phyloP scores from a whole-genome alignment of 257 asterid genomes.

The Haberlea rhodopensis region DNA sequence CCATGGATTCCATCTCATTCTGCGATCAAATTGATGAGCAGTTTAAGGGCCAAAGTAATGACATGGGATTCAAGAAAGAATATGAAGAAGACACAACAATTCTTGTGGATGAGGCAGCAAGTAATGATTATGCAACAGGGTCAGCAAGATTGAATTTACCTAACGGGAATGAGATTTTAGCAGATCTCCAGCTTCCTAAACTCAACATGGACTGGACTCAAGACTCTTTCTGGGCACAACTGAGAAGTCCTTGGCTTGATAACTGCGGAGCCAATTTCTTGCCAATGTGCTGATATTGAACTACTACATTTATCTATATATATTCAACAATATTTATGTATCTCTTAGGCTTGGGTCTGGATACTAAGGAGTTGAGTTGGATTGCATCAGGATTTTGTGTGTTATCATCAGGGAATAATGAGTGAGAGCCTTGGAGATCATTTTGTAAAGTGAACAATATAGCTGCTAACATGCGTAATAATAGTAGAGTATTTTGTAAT shows the following conservation, averaged over 20 bases:
- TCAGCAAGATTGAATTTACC: slow-evolving; percentile 26
- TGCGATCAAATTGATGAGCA: slow-evolving; percentile 28
- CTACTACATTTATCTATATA: neutral
- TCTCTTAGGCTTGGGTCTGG: neutral
- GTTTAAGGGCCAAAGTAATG: neutral
- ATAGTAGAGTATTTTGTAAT: neutral
- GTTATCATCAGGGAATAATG: neutral
- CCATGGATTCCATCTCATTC: slow-evolving; percentile 27
- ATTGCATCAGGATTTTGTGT: neutral
- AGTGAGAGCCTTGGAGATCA: neutral
- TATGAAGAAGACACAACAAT: slow-evolving; percentile 13
- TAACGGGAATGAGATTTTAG: slow-evolving; percentile 27
- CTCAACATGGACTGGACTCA: slow-evolving; percentile 52
- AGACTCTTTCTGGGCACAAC: slow-evolving; percentile 58
- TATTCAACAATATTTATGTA: neutral
- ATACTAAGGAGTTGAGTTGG: neutral
- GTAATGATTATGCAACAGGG: neutral
- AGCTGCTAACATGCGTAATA: neutral
- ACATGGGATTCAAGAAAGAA: slow-evolving; percentile 28
- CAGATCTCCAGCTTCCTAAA: slow-evolving; percentile 52
- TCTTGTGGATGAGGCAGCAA: neutral
- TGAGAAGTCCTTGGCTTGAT: slow-evolving; percentile 66
- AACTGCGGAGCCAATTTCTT: slow-evolving; percentile 29
- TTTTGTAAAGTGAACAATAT: neutral
- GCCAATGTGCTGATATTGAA: neutral